These are phyloP conservation scores for Brassica balearica DNA, from an alignment of 441 rosid genomes.

Conservation along the genomic window DNA sequence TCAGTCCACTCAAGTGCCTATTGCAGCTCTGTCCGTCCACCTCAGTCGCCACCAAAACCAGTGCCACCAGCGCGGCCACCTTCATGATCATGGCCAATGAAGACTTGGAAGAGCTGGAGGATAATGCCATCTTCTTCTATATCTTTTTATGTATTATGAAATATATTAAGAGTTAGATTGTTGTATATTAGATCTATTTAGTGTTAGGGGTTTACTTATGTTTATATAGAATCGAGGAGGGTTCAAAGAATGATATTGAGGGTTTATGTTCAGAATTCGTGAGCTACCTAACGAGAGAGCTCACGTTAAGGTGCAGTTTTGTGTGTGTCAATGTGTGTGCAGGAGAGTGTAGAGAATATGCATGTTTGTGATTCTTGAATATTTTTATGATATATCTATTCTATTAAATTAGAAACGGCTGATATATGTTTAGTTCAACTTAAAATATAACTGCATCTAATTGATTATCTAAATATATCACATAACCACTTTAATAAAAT, in stretches of 20 bases:
- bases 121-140: constrained; percentile 27
- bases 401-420: too few species aligned
- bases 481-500: too few species aligned
- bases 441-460: too few species aligned
- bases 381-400: background rate
- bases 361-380: constrained; percentile 20
- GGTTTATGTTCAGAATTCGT: constrained; percentile 20
- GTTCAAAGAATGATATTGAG: background rate
- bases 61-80: constrained; percentile 16
- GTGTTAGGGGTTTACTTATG: background rate
- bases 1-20: constrained; percentile 39
- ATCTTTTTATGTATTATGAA: constrained; percentile 22
- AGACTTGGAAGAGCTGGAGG: constrained; percentile 31
- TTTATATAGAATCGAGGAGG: constrained; percentile 31
- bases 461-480: too few species aligned
- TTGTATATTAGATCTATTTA: constrained; percentile 3
- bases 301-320: constrained; percentile 30
- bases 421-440: too few species aligned
- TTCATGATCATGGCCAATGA: constrained; percentile 20
- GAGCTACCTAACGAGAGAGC: constrained; percentile 41
- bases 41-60: constrained; percentile 25
- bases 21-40: constrained; percentile 42
- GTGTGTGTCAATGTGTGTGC: background rate
- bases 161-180: background rate
- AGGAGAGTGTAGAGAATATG: constrained; percentile 8